phyloP scores from a whole-genome alignment of 139 green algal genomes.

The Chlorella vulgaris region DNA sequence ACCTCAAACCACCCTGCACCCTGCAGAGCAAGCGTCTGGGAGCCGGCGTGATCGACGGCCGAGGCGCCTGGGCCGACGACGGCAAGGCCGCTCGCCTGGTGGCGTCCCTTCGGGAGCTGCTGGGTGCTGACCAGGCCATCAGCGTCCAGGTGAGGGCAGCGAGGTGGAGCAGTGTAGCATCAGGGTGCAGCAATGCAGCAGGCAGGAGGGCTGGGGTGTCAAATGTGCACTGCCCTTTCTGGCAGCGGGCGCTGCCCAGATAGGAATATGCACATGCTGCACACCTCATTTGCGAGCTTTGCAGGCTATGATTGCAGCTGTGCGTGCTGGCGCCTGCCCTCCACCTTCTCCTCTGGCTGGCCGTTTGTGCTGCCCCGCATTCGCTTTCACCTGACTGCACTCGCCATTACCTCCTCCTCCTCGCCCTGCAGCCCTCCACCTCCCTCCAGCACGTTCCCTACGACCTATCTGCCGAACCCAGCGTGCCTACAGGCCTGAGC shows the following conservation, averaged over 20 bases:
- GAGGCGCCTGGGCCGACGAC: slow-evolving; percentile 80
- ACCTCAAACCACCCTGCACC: slow-evolving; percentile 33
- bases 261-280: too few species aligned
- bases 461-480: slow-evolving; percentile 62
- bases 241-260: too few species aligned
- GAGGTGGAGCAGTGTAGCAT: too few species aligned
- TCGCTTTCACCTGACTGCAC: background rate
- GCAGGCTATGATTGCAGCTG: too few species aligned
- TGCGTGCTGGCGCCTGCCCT: too few species aligned
- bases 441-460: slow-evolving; percentile 87
- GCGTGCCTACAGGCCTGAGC: slow-evolving; percentile 29
- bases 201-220: too few species aligned
- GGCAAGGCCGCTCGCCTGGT: slow-evolving; percentile 37
- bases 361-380: too few species aligned
- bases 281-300: too few species aligned
- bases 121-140: slow-evolving; percentile 36
- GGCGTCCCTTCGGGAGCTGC: slow-evolving; percentile 46
- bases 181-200: too few species aligned
- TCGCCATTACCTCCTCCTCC: background rate
- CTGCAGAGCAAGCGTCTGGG: slow-evolving; percentile 80
- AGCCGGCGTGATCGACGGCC: slow-evolving; percentile 84
- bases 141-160: slow-evolving; percentile 26
- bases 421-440: slow-evolving; percentile 61
- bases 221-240: too few species aligned
- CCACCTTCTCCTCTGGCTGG: too few species aligned